Base-by-base conservation (phyloP, 2,329 filamentous ascomycete species). In the Aspergillus niger region DNA sequence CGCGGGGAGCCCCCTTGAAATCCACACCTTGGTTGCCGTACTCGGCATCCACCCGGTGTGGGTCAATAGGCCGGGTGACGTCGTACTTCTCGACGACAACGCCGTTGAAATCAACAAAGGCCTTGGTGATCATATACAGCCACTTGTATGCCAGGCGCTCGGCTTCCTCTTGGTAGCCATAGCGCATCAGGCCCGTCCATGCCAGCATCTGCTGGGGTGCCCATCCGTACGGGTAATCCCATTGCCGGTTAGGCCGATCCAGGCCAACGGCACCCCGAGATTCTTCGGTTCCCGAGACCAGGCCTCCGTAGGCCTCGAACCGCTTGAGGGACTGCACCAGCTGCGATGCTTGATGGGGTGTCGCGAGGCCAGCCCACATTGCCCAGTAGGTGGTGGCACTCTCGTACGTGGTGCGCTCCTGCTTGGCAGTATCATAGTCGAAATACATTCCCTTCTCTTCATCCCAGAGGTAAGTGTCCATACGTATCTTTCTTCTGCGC, bases 51-150 rank as follows among this genome's bases (percentile, higher is more conserved):
- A 98, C 95, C 63, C 91, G 89, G 78, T 98, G 95, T 39, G 95
- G 93, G 71, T 97, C 93, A 59, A 93, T 87, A 5, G 90, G 89
- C 59, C 91, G 83, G 20, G 94, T 98, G 62, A 99, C 95, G 77
- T 99, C 91, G 80, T 99, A 99, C 81, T 99, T 99, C 79, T 99
- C 95, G 5, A 98, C 95, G 1, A 99, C 94, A 8, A 97, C 92
- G 41, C 95, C 95, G 73, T 98, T 98, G 82, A 94, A 98, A 76
- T 99, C 94, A 62, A 97, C 93, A 79, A 98, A 98, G 0, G 95
- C 93, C 79, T 96, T 97, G 60, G 92, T 97, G 71, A 97, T 92
- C 94, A 98, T 98, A 76, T 93, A 96, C 56, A 97, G 80, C 95
- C 95, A 99, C 77, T 95, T 92, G 79, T 99, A 99, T 0, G 92